Evolutionary conservation across 164 flowering plant species (phyloP), one percentile per base, ranked within the genome.

Genomic region (Protea cynaroides): DNA sequence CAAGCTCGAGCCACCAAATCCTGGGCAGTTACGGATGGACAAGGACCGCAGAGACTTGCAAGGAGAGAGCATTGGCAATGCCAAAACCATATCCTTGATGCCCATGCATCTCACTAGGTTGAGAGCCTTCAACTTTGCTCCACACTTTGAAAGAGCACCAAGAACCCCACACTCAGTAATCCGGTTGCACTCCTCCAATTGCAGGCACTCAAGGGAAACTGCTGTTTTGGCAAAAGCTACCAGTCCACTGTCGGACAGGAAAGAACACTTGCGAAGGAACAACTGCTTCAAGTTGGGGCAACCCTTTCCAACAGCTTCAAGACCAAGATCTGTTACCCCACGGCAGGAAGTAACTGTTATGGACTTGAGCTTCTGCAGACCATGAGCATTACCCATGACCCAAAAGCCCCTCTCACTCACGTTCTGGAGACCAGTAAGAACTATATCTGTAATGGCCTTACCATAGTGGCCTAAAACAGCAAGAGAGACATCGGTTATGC

Each of bases 381-480:
- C 96, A 21, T 78, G 72, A 7, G 80, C 84, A 67, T 78, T 87
- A 36, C 91, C 88, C 87, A 89, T 75, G 66, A 78, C 88, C 96
- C 96, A 89, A 72, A 89, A 87, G 13, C 96, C 96, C 69, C 75
- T 81, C 73, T 89, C 90, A 58, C 78, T 76, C 63, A 84, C 89
- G 62, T 76, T 77, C 54, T 74, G 83, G 17, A 89, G 86, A 68
- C 79, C 67, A 21, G 58, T 37, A 7, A 92, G 83, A 34, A 67
- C 67, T n/a, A 88, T 83, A 62, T 85, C 85, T 21, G 86, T 80
- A 53, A 88, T 65, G 9, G 75, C 74, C 68, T 69, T 80, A 36
- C 97, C 97, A 68, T 90, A 92, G 69, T 86, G 92, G 25, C 98
- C 98, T 59, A 90, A 63, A 24, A 88, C 86, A 40, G 98, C 96